Conservation (phyloP, 1,284 basidiomycete species). For the Austroboletus novae-zelandiae region DNA sequence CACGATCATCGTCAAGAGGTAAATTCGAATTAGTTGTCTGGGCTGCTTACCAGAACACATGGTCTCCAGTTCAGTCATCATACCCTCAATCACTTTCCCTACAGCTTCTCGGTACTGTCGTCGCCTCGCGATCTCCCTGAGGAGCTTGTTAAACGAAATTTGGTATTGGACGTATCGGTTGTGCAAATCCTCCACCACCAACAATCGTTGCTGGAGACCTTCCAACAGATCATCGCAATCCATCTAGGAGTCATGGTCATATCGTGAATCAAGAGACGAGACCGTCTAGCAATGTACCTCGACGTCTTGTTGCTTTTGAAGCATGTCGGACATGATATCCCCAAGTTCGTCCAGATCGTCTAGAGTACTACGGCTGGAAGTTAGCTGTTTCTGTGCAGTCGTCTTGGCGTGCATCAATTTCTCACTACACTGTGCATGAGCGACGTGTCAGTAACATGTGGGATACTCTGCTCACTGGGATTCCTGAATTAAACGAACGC, state of each 20-base stretch:
- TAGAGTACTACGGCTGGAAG: constrained; percentile 47
- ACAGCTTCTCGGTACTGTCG: constrained; percentile 60
- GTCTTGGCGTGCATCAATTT: constrained; percentile 46
- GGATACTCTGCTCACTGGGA: constrained; percentile 48
- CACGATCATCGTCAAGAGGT: neutral
- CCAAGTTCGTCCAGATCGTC: constrained; percentile 71
- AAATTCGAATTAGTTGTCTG: neutral
- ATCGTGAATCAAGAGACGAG: neutral
- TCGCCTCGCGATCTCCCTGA: constrained; percentile 71
- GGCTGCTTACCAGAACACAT: constrained; percentile 58
- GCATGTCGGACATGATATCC: constrained; percentile 74
- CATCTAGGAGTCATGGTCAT: constrained; percentile 32
- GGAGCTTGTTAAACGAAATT: constrained; percentile 65
- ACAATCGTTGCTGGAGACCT: constrained; percentile 56
- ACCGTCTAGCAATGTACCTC: constrained; percentile 44
- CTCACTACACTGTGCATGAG: constrained; percentile 34
- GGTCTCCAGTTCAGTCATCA: constrained; percentile 57
- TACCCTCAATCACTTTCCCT: constrained; percentile 61
- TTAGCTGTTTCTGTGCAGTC: constrained; percentile 44
- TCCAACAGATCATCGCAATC: constrained; percentile 54
- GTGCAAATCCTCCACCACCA: constrained; percentile 60
- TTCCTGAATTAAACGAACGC: constrained; percentile 46
- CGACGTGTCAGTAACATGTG: neutral
- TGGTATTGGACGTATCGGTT: constrained; percentile 64
- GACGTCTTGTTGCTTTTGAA: constrained; percentile 60